A percentile compares a stretch with the other conserved stretches of the same genome.
phyloP scores from a whole-genome alignment of 108 stramenopile species.

The Stephanodiscus minutulus region DNA sequence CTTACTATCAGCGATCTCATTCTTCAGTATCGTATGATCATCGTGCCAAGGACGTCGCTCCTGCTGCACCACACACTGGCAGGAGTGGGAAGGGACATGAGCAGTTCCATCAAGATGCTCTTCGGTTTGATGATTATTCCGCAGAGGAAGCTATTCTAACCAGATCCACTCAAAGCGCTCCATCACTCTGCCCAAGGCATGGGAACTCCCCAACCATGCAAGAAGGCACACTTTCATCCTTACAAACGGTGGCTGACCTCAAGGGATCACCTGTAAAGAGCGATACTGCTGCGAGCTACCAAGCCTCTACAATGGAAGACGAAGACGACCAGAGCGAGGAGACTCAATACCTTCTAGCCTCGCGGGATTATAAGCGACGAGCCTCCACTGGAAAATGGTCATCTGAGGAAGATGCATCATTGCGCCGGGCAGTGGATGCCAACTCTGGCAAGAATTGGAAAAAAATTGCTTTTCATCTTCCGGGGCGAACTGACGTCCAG shows the following conservation, averaged over 20 bases:
- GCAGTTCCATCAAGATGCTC: background rate
- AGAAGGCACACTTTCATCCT: constrained; percentile 2
- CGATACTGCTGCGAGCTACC: background rate
- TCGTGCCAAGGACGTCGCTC: background rate
- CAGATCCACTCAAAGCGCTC: background rate
- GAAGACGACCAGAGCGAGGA: constrained; percentile 24
- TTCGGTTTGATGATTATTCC: background rate
- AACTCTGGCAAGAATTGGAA: constrained; percentile 96
- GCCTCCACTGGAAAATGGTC: constrained; percentile 91
- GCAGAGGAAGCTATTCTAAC: background rate
- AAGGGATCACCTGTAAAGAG: background rate
- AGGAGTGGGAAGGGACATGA: background rate
- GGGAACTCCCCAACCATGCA: background rate
- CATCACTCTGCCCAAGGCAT: background rate
- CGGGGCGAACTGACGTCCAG: constrained; percentile 91
- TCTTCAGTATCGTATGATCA: background rate
- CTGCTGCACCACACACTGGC: constrained; percentile 3
- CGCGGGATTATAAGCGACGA: constrained; percentile 65
- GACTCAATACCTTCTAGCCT: constrained; percentile 23
- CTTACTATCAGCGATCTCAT: constrained; percentile 1
- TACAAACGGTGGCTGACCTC: constrained; percentile 1
- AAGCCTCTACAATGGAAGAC: background rate
- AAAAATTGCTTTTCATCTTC: constrained; percentile 81
- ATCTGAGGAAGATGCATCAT: constrained; percentile 72
- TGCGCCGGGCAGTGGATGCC: constrained; percentile 83